Percentiles rank a stretch among this genome's conserved stretches.
Evolutionary conservation across 768 basidiomycete species (phyloP).

Genomic region (Gloeophyllum trabeum): DNA sequence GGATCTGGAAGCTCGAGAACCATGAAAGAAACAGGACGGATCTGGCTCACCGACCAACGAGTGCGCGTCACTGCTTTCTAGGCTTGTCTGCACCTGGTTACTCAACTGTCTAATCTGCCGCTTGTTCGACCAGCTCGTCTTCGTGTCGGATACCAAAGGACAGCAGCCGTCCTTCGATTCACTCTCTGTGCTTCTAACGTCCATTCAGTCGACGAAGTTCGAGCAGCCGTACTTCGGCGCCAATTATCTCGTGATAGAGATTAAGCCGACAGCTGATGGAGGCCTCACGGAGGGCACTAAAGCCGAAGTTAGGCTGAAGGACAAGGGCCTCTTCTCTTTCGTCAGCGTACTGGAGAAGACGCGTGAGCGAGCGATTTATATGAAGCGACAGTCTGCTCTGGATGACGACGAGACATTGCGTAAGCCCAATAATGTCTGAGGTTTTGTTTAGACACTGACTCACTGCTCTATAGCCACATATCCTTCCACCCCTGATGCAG

Average conservation of each 20-base stretch:
- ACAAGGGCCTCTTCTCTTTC: conserved; percentile 65
- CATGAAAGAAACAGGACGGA: conserved; percentile 44
- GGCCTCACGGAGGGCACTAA: conserved; percentile 53
- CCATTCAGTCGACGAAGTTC: conserved; percentile 59
- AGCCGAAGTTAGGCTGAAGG: conserved; percentile 57
- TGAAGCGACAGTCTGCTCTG: conserved; percentile 39
- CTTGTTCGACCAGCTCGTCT: conserved; percentile 43
- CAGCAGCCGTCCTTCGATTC: conserved; percentile 24
- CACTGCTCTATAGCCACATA: conserved; percentile 26
- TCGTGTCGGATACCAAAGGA: conserved; percentile 18
- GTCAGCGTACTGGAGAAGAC: conserved; percentile 66
- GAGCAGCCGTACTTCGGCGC: conserved; percentile 65
- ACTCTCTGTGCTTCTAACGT: conserved; percentile 44
- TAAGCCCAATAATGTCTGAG: conserved; percentile 1
- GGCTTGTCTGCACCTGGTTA: conserved; percentile 1
- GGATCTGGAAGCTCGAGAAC: conserved; percentile 45
- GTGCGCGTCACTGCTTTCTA: conserved; percentile 26
- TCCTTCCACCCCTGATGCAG: conserved; percentile 27
- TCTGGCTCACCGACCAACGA: conserved; percentile 64
- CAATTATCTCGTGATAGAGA: conserved; percentile 56
- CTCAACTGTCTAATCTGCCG: conserved; percentile 2
- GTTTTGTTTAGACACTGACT: conserved; percentile 2
- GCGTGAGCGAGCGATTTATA: conserved; percentile 63
- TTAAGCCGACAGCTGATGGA: conserved; percentile 59
- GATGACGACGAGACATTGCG: not conserved